Evolutionary conservation across 345 rosid genomes (phyloP), one percentile per base, ranked within the genome.

Genomic region (Camelina neglecta): DNA sequence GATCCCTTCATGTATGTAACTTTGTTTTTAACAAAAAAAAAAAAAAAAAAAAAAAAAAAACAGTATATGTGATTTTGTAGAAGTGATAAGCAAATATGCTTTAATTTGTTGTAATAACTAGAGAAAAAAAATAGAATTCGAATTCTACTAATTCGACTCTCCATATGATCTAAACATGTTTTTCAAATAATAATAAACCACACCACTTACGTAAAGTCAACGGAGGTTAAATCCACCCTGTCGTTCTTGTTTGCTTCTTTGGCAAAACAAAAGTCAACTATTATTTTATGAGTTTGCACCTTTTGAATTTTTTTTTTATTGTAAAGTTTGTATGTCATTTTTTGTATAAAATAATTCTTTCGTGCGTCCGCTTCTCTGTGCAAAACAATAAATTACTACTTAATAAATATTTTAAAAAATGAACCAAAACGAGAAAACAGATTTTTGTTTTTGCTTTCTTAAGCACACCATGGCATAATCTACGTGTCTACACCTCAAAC

Each of bases 251-350:
- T 65, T 65, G 76, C 73, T 59, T 35, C 55, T 57, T 48, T 65
- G 73, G 77, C 68, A 72, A 72, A 77, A 58, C 62, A 64, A 60
- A 78, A 72, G 81, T 78, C 81, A 78, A 72, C 57, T 42, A 42
- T 7, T 78, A 58, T 72, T 78, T 65, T 78, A 72, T 38, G 33
- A 51, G 11, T 8, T 71, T 70, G 24, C 23, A 62, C 38, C 18
- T 74, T 45, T 20, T 5, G 7, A 0, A 3, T 55, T 6, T 49
- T 63, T 49, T 63, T 45, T 33, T 29, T 0, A 23, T 49, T 62
- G 3, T 58, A 33, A 18, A 29, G 67, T 18, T 49, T 61, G 55
- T 67, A 31, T 68, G 45, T 33, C 59, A 41, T 24, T 56, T 44
- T 44, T 42, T 13, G 42, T 66, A 59, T 7, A 56, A 44, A 49